These are phyloP conservation scores for Ceratocystis huliohia DNA, from an alignment of 2,329 filamentous ascomycete species.

Conservation along the genomic window DNA sequence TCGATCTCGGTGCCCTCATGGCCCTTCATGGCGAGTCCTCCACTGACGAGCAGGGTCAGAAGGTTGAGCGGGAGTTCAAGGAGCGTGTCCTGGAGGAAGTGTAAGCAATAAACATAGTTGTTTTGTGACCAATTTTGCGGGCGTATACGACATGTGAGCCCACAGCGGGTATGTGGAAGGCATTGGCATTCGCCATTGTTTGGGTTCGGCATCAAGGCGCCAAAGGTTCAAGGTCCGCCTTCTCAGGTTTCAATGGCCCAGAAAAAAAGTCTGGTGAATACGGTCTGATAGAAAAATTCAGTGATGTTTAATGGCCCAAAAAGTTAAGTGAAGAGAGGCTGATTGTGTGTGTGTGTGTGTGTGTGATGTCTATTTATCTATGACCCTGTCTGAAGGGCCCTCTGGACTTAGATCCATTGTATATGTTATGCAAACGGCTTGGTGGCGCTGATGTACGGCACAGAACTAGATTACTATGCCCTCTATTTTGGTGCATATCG, in stretches of 20 bases:
- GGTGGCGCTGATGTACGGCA: too few species aligned
- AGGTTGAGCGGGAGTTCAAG: constrained; percentile 99
- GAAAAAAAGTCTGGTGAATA: constrained; percentile 21
- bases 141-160: constrained; percentile 19
- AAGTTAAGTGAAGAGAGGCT: constrained; percentile 18
- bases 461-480: too few species aligned
- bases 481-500: too few species aligned
- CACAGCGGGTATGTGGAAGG: constrained; percentile 20
- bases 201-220: constrained; percentile 19
- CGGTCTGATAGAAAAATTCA: constrained; percentile 22
- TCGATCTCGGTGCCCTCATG: constrained; percentile 93
- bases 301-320: constrained; percentile 22
- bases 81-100: constrained; percentile 89
- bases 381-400: not conserved
- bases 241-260: constrained; percentile 20
- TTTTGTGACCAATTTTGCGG: constrained; percentile 21
- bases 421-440: too few species aligned
- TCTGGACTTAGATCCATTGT: too few species aligned
- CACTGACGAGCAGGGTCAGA: constrained; percentile 92
- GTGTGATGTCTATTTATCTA: not conserved
- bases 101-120: constrained; percentile 42
- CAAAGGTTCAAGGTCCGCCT: constrained; percentile 10
- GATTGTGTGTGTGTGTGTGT: constrained; percentile 4
- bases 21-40: constrained; percentile 94
- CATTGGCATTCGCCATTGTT: constrained; percentile 18